Evolutionary conservation across 164 flowering plant genomes (phyloP).

Genomic region (Magnolia changhungtana): DNA sequence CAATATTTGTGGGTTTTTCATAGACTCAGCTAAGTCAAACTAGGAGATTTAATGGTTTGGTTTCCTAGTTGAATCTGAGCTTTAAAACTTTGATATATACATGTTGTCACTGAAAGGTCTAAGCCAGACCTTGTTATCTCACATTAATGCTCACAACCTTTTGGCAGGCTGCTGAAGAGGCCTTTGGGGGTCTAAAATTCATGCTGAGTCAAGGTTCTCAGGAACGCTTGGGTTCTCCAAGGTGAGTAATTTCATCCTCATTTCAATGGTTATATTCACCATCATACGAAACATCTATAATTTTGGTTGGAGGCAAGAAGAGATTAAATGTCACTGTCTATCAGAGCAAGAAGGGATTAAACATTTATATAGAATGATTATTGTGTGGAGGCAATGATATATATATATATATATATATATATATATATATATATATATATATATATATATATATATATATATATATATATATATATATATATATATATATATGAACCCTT

Average conservation of each 20-base stretch:
- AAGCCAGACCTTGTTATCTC: neutral
- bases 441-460: too few relatives aligned
- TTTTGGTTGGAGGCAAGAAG: neutral
- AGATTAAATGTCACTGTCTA: neutral
- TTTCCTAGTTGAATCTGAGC: neutral
- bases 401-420: too few relatives aligned
- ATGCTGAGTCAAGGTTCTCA: conserved; percentile 43
- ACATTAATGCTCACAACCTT: conserved; percentile 3
- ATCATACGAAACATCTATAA: too few relatives aligned
- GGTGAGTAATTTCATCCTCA: conserved; percentile 36
- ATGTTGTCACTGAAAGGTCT: neutral
- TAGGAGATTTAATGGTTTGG: neutral
- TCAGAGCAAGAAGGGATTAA: neutral
- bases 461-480: too few relatives aligned
- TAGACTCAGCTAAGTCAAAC: conserved; percentile 8
- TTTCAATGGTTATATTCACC: neutral
- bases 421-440: too few relatives aligned
- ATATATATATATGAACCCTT: too few relatives aligned
- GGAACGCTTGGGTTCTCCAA: conserved; percentile 67
- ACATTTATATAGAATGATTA: neutral
- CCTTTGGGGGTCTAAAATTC: conserved; percentile 53
- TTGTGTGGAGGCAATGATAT: neutral
- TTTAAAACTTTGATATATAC: neutral
- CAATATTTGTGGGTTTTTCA: neutral
- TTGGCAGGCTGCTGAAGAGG: conserved; percentile 81